Percentiles rank a stretch among this genome's conserved stretches.
Conservation (phyloP, 495 filamentous ascomycete species). For the Staphylotrichum tortipilum region DNA sequence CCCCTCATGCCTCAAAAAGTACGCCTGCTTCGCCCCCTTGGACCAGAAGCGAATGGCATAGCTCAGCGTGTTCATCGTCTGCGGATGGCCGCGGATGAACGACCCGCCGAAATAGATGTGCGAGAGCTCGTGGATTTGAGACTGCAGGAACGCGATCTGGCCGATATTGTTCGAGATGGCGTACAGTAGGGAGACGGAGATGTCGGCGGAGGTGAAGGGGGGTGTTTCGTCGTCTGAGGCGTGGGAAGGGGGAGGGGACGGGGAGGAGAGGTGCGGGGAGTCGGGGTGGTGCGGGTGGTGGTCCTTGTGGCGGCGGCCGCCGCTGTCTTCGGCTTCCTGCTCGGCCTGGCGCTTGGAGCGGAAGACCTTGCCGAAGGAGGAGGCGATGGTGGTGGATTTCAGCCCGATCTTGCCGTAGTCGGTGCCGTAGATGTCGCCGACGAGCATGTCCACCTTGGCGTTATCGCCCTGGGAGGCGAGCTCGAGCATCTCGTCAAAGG, state of each 20-base stretch:
- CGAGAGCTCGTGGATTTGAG: slow-evolving; percentile 79
- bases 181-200: slow-evolving; percentile 61
- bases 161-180: slow-evolving; percentile 93
- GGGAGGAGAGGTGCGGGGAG: slow-evolving; percentile 10
- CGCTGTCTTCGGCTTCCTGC: slow-evolving; percentile 66
- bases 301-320: slow-evolving; percentile 50
- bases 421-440: slow-evolving; percentile 95
- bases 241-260: slow-evolving; percentile 3
- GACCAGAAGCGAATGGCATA: slow-evolving; percentile 98
- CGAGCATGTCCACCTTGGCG: slow-evolving; percentile 86
- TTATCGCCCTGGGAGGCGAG: slow-evolving; percentile 95
- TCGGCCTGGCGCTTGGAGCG: slow-evolving; percentile 70
- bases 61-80: slow-evolving; percentile 93
- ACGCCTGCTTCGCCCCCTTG: slow-evolving; percentile 86
- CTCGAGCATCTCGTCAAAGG: slow-evolving; percentile 90
- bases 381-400: slow-evolving; percentile 88
- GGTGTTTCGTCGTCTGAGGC: slow-evolving; percentile 6
- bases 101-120: slow-evolving; percentile 96
- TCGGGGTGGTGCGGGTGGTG: slow-evolving; percentile 10
- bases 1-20: slow-evolving; percentile 91
- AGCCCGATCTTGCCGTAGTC: slow-evolving; percentile 93
- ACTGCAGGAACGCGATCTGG: slow-evolving; percentile 92
- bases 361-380: slow-evolving; percentile 94
- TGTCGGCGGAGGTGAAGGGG: slow-evolving; percentile 41
- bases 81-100: slow-evolving; percentile 91